phyloP scores from a whole-genome alignment of 1,139 yeast genomes.

The Yamadazyma friedrichii region DNA sequence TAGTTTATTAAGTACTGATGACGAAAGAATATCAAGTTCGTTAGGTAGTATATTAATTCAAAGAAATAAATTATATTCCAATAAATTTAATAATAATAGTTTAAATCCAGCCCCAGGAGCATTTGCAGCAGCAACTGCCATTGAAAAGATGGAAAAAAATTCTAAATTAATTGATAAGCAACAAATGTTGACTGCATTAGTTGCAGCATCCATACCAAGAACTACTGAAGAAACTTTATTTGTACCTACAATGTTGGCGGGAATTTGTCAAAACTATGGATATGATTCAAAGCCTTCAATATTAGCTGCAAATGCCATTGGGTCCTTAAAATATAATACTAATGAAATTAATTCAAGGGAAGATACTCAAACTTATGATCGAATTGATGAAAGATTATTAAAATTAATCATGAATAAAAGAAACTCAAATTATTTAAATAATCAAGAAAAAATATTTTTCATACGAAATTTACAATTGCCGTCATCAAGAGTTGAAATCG shows the following conservation, averaged over 20 bases:
- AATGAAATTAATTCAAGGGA: conserved; percentile 17
- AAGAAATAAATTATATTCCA: conserved; percentile 18
- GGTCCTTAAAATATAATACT: conserved; percentile 56
- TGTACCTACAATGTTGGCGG: conserved; percentile 67
- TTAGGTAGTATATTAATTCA: conserved; percentile 18
- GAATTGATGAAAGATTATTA: conserved; percentile 17
- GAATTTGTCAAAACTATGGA: conserved; percentile 67
- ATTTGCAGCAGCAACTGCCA: conserved; percentile 69
- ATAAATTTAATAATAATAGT: conserved; percentile 33
- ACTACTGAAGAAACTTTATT: conserved; percentile 75
- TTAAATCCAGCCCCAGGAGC: conserved; percentile 76
- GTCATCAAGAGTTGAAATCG: conserved; percentile 50
- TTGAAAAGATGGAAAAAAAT: conserved; percentile 50
- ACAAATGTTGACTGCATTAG: conserved; percentile 59
- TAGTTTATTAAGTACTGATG: conserved; percentile 34
- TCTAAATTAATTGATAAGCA: conserved; percentile 33
- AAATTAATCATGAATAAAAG: conserved; percentile 31
- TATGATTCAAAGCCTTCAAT: conserved; percentile 67
- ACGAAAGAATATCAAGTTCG: conserved; percentile 17
- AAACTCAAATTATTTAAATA: conserved; percentile 24
- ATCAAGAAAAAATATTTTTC: conserved; percentile 42
- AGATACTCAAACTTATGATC: conserved; percentile 8
- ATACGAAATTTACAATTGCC: conserved; percentile 50
- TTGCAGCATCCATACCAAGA: conserved; percentile 72
- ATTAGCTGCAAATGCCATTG: conserved; percentile 66